Conservation (phyloP, 176 grass and related monocot species). For the Rhynchospora tenuis region DNA sequence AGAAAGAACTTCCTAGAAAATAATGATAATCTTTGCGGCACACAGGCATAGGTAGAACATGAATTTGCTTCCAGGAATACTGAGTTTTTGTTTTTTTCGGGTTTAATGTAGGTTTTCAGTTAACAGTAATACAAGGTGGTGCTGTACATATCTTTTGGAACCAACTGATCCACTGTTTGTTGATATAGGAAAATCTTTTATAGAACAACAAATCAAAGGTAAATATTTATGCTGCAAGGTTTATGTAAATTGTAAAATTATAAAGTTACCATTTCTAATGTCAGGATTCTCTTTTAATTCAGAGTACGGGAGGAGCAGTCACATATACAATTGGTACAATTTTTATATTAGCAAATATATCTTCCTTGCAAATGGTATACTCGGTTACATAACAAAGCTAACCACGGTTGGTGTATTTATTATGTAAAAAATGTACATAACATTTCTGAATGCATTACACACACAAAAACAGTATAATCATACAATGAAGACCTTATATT, state of each 20-base stretch:
- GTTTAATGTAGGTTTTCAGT: conserved; percentile 79
- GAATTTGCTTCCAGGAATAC: neutral
- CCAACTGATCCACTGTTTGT: conserved; percentile 84
- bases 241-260: neutral
- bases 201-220: conserved; percentile 81
- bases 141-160: conserved; percentile 95
- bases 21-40: neutral
- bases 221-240: neutral
- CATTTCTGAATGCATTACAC: neutral
- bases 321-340: conserved; percentile 90
- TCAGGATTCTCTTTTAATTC: conserved; percentile 30
- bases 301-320: conserved; percentile 80
- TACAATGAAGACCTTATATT: neutral
- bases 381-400: neutral
- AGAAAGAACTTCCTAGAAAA: neutral
- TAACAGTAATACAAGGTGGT: conserved; percentile 68
- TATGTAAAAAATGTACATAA: neutral
- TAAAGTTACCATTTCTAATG: neutral
- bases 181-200: conserved; percentile 80
- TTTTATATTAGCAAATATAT: conserved; percentile 10
- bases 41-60: neutral
- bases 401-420: neutral
- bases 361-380: neutral
- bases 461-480: neutral
- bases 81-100: neutral